Conservation (phyloP, 2,329 filamentous ascomycete species). For the Colletotrichum sp. region DNA sequence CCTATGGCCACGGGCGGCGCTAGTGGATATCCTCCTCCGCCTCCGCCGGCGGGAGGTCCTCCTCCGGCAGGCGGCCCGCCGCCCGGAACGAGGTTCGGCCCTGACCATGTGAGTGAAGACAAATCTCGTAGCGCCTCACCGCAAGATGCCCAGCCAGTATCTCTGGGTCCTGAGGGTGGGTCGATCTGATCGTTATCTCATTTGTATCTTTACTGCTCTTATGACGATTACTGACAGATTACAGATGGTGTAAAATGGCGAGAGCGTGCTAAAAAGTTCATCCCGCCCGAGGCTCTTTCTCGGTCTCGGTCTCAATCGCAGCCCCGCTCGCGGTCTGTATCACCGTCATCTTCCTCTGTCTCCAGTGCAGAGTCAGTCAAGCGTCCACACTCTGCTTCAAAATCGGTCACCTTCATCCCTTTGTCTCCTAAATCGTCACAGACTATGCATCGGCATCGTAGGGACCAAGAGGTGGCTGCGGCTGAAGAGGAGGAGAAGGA, state of each 20-base stretch:
- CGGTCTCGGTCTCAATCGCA: not conserved
- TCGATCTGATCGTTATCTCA: slow-evolving; percentile 23
- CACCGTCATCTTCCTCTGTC: slow-evolving; percentile 13
- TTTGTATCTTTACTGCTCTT: not conserved
- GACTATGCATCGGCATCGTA: slow-evolving; percentile 47
- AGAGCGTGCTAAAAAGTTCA: slow-evolving; percentile 6
- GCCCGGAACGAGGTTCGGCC: slow-evolving; percentile 31
- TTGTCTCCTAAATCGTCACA: slow-evolving; percentile 54
- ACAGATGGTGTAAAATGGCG: slow-evolving; percentile 35
- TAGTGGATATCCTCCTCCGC: slow-evolving; percentile 32
- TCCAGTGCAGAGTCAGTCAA: not conserved
- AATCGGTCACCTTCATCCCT: slow-evolving; percentile 53
- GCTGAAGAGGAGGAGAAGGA: slow-evolving; percentile 19
- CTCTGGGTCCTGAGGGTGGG: slow-evolving; percentile 24
- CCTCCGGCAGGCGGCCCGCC: slow-evolving; percentile 19
- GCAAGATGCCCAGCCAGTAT: slow-evolving; percentile 19
- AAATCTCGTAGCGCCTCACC: slow-evolving; percentile 22
- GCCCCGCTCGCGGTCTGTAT: slow-evolving; percentile 2
- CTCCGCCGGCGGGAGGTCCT: slow-evolving; percentile 27
- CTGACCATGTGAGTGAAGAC: slow-evolving; percentile 51
- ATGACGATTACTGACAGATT: not conserved
- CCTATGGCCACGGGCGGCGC: slow-evolving; percentile 25
- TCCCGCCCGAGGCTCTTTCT: not conserved
- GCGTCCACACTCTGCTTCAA: slow-evolving; percentile 28
- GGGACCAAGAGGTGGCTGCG: slow-evolving; percentile 34